Evolutionary conservation across 805 yeast species (phyloP), one percentile per base, ranked within the genome.

Genomic region (Suhomyces sp.): DNA sequence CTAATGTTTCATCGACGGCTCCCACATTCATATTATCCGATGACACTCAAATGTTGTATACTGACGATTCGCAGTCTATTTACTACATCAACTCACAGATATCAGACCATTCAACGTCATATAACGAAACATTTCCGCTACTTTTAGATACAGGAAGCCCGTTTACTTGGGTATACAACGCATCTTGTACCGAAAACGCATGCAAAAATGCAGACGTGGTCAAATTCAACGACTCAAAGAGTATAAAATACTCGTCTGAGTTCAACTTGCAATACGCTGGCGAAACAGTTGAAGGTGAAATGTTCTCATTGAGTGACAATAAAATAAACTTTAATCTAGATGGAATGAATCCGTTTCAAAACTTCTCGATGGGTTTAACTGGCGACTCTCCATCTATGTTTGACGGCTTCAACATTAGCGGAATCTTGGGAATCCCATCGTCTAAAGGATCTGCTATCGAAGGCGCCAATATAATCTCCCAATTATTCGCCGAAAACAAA

Each of bases 91-190:
- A 57, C 29, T n/a, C 53, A 38, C 38, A 36, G 50, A n/a, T 70
- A 26, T 53, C 63, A 22, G 64, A 68, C 33, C 47, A 67, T 0
- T 61, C 59, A 24, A 46, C 64, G 2, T 48, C 63, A n/a, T 47
- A 36, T 15, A 24, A 23, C 23, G 19, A 29, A n/a, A 68, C 69
- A 31, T 82, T 76, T 58, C 81, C 81, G 5, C 67, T 85, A 40
- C 72, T 85, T 17, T 67, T 85, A 15, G 90, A 85, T 64, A 85
- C 90, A 0, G 89, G 87, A 6, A 82, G 87, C 26, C 83, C 84
- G 15, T 79, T 83, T 53, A 63, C 83, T 2, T 85, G 90, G 90
- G 74, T 85, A 3, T 84, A 82, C 62, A 83, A 81, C 47, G 63
- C 72, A 1, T 65, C 76, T 38, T 85, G 89, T 68, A 64, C 68